These are phyloP conservation scores for Venturia pyrina DNA, from an alignment of 2,329 filamentous ascomycete species.

Conservation along the genomic window DNA sequence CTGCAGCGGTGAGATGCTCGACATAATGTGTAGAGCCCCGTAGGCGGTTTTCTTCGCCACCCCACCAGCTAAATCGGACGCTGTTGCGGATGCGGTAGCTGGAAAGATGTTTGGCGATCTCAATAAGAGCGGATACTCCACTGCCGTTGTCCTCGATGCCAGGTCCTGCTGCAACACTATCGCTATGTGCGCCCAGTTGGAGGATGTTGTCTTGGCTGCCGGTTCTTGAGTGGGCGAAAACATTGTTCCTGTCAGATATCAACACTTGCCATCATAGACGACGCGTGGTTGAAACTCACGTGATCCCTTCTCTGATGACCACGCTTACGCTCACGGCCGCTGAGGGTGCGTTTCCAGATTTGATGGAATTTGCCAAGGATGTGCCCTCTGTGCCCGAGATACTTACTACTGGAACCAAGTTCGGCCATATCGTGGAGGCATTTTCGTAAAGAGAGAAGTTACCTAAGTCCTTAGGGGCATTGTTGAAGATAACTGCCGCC, in stretches of 20 bases:
- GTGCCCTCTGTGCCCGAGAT: conserved; percentile 50
- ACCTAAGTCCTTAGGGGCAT: conserved; percentile 47
- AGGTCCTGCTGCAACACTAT: conserved; percentile 27
- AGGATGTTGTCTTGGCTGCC: conserved; percentile 26
- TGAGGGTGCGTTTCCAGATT: conserved; percentile 30
- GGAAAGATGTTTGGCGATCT: conserved; percentile 27
- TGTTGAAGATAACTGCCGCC: conserved; percentile 68
- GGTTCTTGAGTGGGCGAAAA: conserved; percentile 26
- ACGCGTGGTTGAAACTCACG: conserved; percentile 18
- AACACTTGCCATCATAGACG: background rate
- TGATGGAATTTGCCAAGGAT: conserved; percentile 45
- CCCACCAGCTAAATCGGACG: conserved; percentile 30
- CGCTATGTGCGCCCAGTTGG: conserved; percentile 27
- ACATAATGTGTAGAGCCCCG: conserved; percentile 27
- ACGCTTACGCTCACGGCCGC: conserved; percentile 30
- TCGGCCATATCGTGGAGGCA: conserved; percentile 20
- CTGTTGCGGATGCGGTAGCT: conserved; percentile 28
- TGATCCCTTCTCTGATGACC: conserved; percentile 35
- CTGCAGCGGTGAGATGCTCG: conserved; percentile 19
- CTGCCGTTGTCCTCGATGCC: conserved; percentile 32
- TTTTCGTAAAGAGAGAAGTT: conserved; percentile 51
- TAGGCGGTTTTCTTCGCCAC: conserved; percentile 26
- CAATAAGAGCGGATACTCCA: conserved; percentile 26
- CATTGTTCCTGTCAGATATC: conserved; percentile 18
- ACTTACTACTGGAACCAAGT: conserved; percentile 58